Evolutionary conservation across 345 rosid species (phyloP), one percentile per base, ranked within the genome.

Genomic region (Pistacia vera): DNA sequence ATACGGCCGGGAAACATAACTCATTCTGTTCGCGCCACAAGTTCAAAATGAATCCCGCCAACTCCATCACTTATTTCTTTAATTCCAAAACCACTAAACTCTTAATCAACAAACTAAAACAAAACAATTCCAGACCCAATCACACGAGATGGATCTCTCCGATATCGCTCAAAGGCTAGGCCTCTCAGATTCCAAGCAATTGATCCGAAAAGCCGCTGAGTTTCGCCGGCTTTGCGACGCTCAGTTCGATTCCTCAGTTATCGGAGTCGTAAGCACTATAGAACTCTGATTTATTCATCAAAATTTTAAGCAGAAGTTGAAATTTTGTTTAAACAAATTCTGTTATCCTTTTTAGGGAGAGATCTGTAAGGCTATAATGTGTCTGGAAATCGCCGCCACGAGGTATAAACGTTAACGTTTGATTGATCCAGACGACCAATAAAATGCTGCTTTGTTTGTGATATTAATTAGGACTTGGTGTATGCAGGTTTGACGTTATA

Each of bases 151-250:
- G 99, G 95, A 96, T 82, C 79, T 92, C 28, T 80, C 92, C 12
- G 90, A 90, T 60, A 80, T 91, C 36, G 98, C 97, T 0, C 91
- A 66, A 76, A 92, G 88, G 78, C 91, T 96, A 22, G 90, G 86
- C 46, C 88, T 96, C 64, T 84, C 91, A n/a, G 81, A 89, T 3
- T 67, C 90, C 78, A 93, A 93, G 77, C 78, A 79, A 9, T 77
- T 96, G 11, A 46, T 96, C 62, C 85, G 98, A n/a, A 93, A 92
- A 83, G 99, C 98, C 0, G 91, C 97, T 5, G 98, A 96, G 92
- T 86, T 93, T 72, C 98, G 98, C 70, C 97, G 99, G 72, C 95
- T 96, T 63, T 91, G 93, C 64, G 97, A 96, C 76, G 94, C 91
- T 33, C 97, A 89, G 75, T 96, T 93, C 70, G 97, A 93, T 73